A percentile compares a stretch with the other conserved stretches of the same genome.
Evolutionary conservation across 495 filamentous ascomycete genomes (phyloP).

Genomic region (Podospora didyma): DNA sequence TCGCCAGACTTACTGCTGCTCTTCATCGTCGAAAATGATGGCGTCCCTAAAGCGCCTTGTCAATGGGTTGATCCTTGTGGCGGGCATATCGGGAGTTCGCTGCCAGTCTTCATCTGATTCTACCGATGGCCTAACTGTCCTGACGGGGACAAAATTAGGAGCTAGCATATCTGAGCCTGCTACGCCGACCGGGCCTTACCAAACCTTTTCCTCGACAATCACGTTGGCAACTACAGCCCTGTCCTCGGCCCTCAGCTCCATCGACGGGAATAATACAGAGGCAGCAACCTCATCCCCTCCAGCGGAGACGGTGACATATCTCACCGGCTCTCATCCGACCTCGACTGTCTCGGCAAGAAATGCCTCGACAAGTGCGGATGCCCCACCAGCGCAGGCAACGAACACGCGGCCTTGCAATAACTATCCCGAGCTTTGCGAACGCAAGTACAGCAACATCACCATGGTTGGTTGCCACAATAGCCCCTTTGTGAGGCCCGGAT

Average conservation of each 20-base stretch:
- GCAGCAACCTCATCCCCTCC: conserved; percentile 23
- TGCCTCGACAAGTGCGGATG: conserved; percentile 31
- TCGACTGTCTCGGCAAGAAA: conserved; percentile 29
- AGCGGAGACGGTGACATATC: conserved; percentile 33
- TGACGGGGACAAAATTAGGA: conserved; percentile 35
- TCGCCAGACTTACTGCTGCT: neutral
- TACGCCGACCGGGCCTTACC: conserved; percentile 35
- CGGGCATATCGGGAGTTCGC: neutral
- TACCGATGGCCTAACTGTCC: conserved; percentile 8
- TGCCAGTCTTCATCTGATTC: conserved; percentile 3
- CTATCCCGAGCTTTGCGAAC: conserved; percentile 75
- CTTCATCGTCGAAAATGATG: neutral
- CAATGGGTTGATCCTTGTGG: neutral
- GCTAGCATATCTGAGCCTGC: conserved; percentile 6
- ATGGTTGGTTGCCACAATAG: conserved; percentile 84
- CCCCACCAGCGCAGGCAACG: conserved; percentile 41
- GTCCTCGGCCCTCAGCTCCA: conserved; percentile 13
- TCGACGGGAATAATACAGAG: conserved; percentile 41
- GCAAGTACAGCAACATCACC: conserved; percentile 87
- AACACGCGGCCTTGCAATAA: conserved; percentile 82
- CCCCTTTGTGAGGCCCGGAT: conserved; percentile 68
- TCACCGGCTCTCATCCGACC: conserved; percentile 35
- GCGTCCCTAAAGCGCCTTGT: conserved; percentile 4
- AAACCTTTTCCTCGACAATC: conserved; percentile 31
- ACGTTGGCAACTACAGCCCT: conserved; percentile 30